A percentile compares a stretch with the other conserved stretches of the same genome.
Conservation (phyloP, 192 early-diverging fungal genomes). For the Rhizophagus sp. region DNA sequence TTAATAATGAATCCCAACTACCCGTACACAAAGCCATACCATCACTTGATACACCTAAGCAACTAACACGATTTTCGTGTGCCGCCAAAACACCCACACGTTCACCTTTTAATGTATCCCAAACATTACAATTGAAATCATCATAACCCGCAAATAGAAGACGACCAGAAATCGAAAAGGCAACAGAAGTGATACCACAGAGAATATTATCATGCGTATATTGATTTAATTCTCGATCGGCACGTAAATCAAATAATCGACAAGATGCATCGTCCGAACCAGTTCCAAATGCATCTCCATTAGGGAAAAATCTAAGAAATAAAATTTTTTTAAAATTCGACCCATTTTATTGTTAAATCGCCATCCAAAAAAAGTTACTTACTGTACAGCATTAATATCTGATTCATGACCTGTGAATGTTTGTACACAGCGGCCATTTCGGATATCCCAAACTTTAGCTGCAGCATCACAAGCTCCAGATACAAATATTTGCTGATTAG, state of each 20-base stretch:
- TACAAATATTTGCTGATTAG: slow-evolving; percentile 96
- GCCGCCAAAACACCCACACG: slow-evolving; percentile 89
- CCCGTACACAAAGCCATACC: slow-evolving; percentile 99
- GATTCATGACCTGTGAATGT: slow-evolving; percentile 98
- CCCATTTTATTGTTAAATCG: too few relatives aligned
- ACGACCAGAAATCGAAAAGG: slow-evolving; percentile 95
- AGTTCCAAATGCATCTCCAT: slow-evolving; percentile 96
- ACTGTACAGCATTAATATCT: slow-evolving; percentile 98
- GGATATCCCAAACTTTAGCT: slow-evolving; percentile 98
- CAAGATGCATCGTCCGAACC: slow-evolving; percentile 99
- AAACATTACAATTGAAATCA: slow-evolving; percentile 99
- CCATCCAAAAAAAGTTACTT: slow-evolving; percentile 31
- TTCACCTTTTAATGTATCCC: slow-evolving; percentile 97
- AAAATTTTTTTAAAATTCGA: neutral
- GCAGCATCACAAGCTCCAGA: slow-evolving; percentile 99
- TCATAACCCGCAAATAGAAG: slow-evolving; percentile 98
- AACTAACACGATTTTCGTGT: slow-evolving; percentile 97
- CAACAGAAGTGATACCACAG: slow-evolving; percentile 98
- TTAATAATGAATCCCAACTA: slow-evolving; percentile 96
- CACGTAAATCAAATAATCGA: slow-evolving; percentile 95
- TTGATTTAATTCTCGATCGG: slow-evolving; percentile 96
- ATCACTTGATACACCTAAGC: slow-evolving; percentile 94
- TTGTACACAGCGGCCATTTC: slow-evolving; percentile 94
- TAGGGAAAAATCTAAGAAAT: slow-evolving; percentile 88
- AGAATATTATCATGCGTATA: slow-evolving; percentile 99